Evolutionary conservation across 768 basidiomycete genomes (phyloP).

Genomic region (Boletus sensibilis): DNA sequence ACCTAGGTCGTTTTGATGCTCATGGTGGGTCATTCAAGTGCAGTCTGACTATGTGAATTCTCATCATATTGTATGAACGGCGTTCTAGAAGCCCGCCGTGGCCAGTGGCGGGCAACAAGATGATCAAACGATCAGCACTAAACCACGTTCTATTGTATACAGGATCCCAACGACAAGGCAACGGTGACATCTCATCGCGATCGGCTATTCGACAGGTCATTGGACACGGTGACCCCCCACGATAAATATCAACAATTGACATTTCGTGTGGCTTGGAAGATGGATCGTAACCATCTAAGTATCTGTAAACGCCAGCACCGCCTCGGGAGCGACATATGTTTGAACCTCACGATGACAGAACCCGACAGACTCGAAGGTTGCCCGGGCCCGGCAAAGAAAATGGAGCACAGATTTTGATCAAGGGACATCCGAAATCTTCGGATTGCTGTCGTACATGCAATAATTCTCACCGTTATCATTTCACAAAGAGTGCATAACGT

Average conservation of each 20-base stretch:
- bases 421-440: neutral
- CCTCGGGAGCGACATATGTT: neutral
- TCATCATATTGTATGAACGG: neutral
- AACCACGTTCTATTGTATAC: too few species aligned
- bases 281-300: neutral
- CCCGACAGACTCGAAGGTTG: neutral
- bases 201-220: neutral
- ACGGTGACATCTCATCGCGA: neutral
- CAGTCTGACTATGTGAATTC: too few species aligned
- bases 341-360: neutral
- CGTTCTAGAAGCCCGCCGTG: neutral
- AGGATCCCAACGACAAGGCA: neutral
- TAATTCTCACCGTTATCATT: neutral
- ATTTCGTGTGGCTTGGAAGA: too few species aligned
- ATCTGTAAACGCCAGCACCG: neutral
- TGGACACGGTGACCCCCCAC: too few species aligned
- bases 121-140: neutral
- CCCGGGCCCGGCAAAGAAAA: neutral
- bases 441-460: neutral
- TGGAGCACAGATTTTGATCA: neutral
- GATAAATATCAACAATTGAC: too few species aligned
- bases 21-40: neutral
- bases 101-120: neutral
- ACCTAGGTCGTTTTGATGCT: neutral
- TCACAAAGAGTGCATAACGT: neutral